Evolutionary conservation across 148 eudicot genomes (phyloP), one percentile per base, ranked within the genome.

Genomic region (Rhododendron vialii): DNA sequence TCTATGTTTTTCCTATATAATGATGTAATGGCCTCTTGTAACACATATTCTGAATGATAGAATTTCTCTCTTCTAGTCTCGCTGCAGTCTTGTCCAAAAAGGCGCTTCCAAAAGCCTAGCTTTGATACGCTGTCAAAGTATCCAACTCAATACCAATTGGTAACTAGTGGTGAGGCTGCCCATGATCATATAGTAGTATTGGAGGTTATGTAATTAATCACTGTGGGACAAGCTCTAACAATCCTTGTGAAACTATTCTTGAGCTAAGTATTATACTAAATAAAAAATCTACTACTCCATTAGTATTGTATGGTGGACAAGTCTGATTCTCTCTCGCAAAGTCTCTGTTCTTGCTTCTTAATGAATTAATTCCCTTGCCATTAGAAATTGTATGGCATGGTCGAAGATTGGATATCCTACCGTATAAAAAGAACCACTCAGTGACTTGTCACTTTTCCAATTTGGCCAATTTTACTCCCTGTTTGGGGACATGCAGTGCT

Each of bases 311-410:
- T 7, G 59, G 69, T 33, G 38, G 28, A 55, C 28, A 6, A 63
- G 28, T 63, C 69, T 24, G 10, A 24, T 63, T 38, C 41, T 61
- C 69, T 61, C 38, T 18, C 6, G 35, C 71, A 1, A 30, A 67
- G 59, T 69, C 26, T 76, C 43, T 55, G 24, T 80, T 57, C 22
- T 82, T 86, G 50, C 73, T 53, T 86, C 53, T 75, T 57, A 85
- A n/a, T 88, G 14, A 80, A 41, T 73, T 55, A 45, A 45, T 78
- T 53, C 85, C 35, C 67, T 78, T 79, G 26, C 67, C 55, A 80
- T 83, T 89, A 97, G 99, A 97, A 97, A 97, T 92, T 97, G 79
- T 94, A 98, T 67, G 95, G 95, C 93, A 97, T 95, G 99, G 99
- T 94, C 73, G 98, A 97, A 91, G 99, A 97, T 92, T 95, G 99